Percentiles rank a stretch among this genome's conserved stretches.
These are phyloP conservation scores for Nadsonia commutata DNA, from an alignment of 1,139 yeast species.

Conservation along the genomic window DNA sequence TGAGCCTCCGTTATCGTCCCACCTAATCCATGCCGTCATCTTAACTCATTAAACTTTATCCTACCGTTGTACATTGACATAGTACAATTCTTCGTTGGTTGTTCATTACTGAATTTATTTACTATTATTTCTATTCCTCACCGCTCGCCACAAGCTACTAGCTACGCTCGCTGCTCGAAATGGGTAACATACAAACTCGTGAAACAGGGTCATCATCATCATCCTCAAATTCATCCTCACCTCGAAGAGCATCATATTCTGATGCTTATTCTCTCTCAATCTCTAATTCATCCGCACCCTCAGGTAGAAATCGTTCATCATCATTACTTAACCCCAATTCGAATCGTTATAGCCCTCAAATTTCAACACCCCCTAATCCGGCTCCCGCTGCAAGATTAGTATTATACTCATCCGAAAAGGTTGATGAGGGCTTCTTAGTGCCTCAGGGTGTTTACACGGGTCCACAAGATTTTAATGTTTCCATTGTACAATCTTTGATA, in stretches of 20 bases:
- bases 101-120: too few species aligned
- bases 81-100: too few species aligned
- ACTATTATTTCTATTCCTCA: too few species aligned
- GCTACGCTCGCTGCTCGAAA: too few species aligned
- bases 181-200: background rate
- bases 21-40: too few species aligned
- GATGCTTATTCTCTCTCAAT: too few species aligned
- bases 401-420: constrained; percentile 27
- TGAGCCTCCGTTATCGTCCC: too few species aligned
- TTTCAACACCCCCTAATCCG: constrained; percentile 9
- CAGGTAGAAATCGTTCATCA: background rate
- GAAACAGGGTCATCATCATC: background rate
- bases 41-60: too few species aligned
- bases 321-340: background rate
- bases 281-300: background rate
- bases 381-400: too few species aligned
- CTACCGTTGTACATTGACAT: too few species aligned
- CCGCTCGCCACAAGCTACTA: too few species aligned
- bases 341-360: background rate
- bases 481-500: constrained; percentile 54
- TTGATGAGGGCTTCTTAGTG: constrained; percentile 41
- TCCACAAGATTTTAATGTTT: constrained; percentile 60
- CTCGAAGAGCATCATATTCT: background rate
- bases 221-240: background rate
- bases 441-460: constrained; percentile 79